Evolutionary conservation across 352 stramenopile species (phyloP).

Genomic region (Plasmopara muralis): DNA sequence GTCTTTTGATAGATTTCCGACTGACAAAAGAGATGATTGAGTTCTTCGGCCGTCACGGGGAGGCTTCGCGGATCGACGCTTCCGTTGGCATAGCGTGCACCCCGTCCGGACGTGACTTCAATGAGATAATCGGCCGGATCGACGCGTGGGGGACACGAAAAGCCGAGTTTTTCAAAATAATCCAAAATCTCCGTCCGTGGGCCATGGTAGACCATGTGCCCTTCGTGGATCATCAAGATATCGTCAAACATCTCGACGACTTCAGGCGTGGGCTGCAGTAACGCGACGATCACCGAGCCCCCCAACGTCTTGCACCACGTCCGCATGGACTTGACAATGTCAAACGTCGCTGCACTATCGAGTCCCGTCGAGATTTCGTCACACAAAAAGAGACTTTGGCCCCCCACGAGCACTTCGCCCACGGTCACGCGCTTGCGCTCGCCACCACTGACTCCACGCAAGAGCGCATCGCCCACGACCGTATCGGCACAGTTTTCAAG

Average conservation of each 20-base stretch:
- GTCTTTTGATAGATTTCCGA: slow-evolving; percentile 51
- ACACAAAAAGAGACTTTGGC: slow-evolving; percentile 59
- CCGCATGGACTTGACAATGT: slow-evolving; percentile 48
- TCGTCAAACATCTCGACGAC: slow-evolving; percentile 94
- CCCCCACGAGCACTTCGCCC: slow-evolving; percentile 40
- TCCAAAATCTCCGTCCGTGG: slow-evolving; percentile 49
- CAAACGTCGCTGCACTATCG: slow-evolving; percentile 48
- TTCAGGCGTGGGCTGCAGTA: slow-evolving; percentile 72
- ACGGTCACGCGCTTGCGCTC: slow-evolving; percentile 84
- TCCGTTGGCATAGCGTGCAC: slow-evolving; percentile 39
- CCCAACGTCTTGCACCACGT: slow-evolving; percentile 33
- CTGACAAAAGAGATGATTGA: slow-evolving; percentile 48
- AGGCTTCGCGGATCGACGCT: slow-evolving; percentile 38
- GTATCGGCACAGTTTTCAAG: slow-evolving; percentile 88
- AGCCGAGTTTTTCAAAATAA: slow-evolving; percentile 86
- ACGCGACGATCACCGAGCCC: slow-evolving; percentile 31
- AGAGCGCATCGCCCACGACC: slow-evolving; percentile 83
- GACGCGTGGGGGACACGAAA: slow-evolving; percentile 50
- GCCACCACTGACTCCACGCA: slow-evolving; percentile 87
- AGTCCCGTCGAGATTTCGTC: slow-evolving; percentile 68
- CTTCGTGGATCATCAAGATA: slow-evolving; percentile 90
- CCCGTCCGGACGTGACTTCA: slow-evolving; percentile 55
- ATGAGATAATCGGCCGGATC: slow-evolving; percentile 65
- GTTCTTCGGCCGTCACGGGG: slow-evolving; percentile 31
- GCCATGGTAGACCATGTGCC: slow-evolving; percentile 92